Conservation (phyloP, 495 filamentous ascomycete species). For the Melanomma pulvis-pyrius region DNA sequence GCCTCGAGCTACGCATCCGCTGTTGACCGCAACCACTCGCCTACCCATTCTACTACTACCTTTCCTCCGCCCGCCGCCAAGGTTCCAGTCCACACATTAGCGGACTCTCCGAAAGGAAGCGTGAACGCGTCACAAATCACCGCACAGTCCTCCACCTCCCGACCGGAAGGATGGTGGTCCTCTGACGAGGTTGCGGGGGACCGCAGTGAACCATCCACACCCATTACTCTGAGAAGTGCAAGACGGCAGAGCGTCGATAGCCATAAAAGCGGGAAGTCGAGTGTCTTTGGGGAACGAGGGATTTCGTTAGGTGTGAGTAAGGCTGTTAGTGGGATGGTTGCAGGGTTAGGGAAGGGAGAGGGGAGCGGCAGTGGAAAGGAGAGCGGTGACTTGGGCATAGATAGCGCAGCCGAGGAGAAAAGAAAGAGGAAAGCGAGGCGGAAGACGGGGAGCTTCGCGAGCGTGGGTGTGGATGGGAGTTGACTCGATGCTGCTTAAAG, state of each 20-base stretch:
- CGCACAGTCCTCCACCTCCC: conserved; percentile 22
- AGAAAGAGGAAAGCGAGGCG: conserved; percentile 7
- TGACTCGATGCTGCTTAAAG: neutral
- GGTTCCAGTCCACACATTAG: neutral
- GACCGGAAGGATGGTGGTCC: conserved; percentile 39
- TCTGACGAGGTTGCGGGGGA: conserved; percentile 35
- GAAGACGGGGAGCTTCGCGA: conserved; percentile 4
- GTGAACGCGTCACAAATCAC: conserved; percentile 20
- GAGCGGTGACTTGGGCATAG: neutral
- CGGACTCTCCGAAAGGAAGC: conserved; percentile 13
- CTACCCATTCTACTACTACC: conserved; percentile 6
- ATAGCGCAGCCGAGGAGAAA: neutral
- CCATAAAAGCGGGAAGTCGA: conserved; percentile 14
- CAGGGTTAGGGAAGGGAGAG: conserved; percentile 11
- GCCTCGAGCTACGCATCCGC: conserved; percentile 12
- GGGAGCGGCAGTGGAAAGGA: conserved; percentile 15
- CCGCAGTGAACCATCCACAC: conserved; percentile 13
- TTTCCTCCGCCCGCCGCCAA: conserved; percentile 9
- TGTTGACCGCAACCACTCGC: conserved; percentile 20
- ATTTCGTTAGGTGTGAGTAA: conserved; percentile 20
- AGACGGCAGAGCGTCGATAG: conserved; percentile 22
- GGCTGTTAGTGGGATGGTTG: conserved; percentile 23
- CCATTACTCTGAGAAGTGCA: conserved; percentile 2
- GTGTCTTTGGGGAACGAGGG: conserved; percentile 14
- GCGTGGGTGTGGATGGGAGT: conserved; percentile 1